Percentiles rank a stretch among this genome's conserved stretches.
phyloP scores from a whole-genome alignment of 2,329 filamentous ascomycete genomes.

The Decorospora gaudefroyi region DNA sequence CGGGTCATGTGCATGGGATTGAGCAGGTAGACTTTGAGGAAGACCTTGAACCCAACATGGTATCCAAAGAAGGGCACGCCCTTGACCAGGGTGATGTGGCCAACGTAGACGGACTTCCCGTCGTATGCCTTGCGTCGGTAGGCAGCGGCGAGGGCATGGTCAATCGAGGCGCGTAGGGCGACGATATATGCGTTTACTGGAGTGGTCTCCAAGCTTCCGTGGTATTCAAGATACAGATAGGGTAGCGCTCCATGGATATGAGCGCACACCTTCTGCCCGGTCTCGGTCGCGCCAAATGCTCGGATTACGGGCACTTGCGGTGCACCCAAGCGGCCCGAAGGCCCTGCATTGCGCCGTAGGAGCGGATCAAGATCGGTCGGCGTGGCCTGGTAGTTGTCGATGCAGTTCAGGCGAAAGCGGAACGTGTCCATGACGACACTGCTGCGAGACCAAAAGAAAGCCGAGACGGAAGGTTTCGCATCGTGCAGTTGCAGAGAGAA shows the following conservation, averaged over 20 bases:
- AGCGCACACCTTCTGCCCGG: slow-evolving; percentile 92
- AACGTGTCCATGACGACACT: slow-evolving; percentile 69
- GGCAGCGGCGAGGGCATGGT: slow-evolving; percentile 83
- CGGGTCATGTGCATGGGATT: slow-evolving; percentile 87
- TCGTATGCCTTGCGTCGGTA: slow-evolving; percentile 77
- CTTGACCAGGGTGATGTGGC: slow-evolving; percentile 88
- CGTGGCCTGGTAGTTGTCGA: slow-evolving; percentile 87
- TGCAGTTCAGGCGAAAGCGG: slow-evolving; percentile 88
- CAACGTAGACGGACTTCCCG: slow-evolving; percentile 74
- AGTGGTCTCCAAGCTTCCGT: slow-evolving; percentile 62
- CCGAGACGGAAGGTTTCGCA: slow-evolving; percentile 8
- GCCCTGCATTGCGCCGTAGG: slow-evolving; percentile 66
- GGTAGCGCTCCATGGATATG: slow-evolving; percentile 96
- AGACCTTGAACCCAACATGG: slow-evolving; percentile 87
- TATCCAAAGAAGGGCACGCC: slow-evolving; percentile 96
- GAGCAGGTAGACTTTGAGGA: slow-evolving; percentile 91
- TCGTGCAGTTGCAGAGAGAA: slow-evolving; percentile 19
- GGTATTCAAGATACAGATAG: slow-evolving; percentile 90
- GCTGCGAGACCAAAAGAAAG: slow-evolving; percentile 1
- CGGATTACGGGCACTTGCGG: slow-evolving; percentile 84
- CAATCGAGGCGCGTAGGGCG: slow-evolving; percentile 81
- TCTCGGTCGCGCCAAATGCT: slow-evolving; percentile 90
- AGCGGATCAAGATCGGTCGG: slow-evolving; percentile 81
- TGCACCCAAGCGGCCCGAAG: slow-evolving; percentile 62
- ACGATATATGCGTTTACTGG: slow-evolving; percentile 76